Evolutionary conservation across 2,329 filamentous ascomycete species (phyloP).

Genomic region (Fusarium floridanum): DNA sequence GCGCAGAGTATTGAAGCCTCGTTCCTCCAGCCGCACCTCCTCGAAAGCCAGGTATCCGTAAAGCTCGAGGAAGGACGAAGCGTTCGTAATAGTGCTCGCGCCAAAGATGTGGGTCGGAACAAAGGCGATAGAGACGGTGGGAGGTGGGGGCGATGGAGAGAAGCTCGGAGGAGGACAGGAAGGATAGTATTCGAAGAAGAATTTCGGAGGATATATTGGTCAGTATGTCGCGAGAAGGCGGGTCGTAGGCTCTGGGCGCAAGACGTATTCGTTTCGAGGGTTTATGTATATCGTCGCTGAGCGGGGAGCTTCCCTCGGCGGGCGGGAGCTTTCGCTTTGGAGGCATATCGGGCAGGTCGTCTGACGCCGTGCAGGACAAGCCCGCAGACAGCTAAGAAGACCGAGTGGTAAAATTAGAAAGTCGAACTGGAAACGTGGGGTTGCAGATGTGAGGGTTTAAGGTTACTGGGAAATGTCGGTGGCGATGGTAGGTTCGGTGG

Average conservation of each 20-base stretch:
- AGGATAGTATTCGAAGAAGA: conserved; percentile 84
- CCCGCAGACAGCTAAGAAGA: conserved; percentile 15
- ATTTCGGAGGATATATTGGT: conserved; percentile 88
- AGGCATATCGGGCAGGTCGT: conserved; percentile 31
- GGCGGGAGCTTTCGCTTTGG: conserved; percentile 42
- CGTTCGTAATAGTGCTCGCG: conserved; percentile 87
- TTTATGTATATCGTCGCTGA: conserved; percentile 18
- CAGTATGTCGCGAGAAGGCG: conserved; percentile 67
- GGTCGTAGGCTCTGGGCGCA: conserved; percentile 15
- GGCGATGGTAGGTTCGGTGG: conserved; percentile 30
- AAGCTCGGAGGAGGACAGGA: conserved; percentile 77
- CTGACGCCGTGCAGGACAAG: conserved; percentile 23
- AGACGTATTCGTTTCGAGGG: conserved; percentile 42
- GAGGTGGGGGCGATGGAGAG: conserved; percentile 76
- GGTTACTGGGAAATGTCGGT: conserved; percentile 41
- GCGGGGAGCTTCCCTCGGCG: conserved; percentile 15
- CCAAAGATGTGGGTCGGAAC: conserved; percentile 90
- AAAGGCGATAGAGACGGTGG: conserved; percentile 77
- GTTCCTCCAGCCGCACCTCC: conserved; percentile 47
- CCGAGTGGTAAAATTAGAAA: neutral
- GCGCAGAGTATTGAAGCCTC: conserved; percentile 61
- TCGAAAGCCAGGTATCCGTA: conserved; percentile 77
- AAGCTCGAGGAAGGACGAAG: conserved; percentile 85
- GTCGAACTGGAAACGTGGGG: neutral
- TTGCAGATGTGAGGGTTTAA: conserved; percentile 8